Evolutionary conservation across 306 rosid species (phyloP).

Genomic region (Begonia loranthoides): DNA sequence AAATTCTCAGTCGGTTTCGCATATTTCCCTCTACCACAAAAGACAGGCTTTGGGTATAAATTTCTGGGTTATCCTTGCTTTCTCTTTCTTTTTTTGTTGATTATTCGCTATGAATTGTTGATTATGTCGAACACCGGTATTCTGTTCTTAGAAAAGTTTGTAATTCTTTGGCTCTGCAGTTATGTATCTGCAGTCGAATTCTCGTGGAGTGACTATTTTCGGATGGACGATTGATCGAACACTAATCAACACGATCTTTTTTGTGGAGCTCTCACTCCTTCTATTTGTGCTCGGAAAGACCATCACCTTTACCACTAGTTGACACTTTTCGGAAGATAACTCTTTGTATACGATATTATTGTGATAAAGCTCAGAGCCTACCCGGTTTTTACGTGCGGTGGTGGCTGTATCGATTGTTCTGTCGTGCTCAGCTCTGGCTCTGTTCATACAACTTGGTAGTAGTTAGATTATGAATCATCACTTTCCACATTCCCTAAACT

Average conservation of each 20-base stretch:
- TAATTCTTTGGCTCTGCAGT: constrained; percentile 16
- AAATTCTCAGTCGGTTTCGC: constrained; percentile 23
- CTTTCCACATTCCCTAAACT: too few species aligned
- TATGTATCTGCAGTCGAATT: constrained; percentile 24
- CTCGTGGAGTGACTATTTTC: constrained; percentile 21
- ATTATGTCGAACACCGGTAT: too few species aligned
- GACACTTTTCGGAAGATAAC: background rate
- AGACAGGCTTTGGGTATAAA: constrained; percentile 34
- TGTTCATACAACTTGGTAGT: too few species aligned
- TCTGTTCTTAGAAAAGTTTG: background rate
- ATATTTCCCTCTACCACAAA: constrained; percentile 22
- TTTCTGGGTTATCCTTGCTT: background rate
- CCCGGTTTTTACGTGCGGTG: too few species aligned
- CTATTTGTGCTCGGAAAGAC: constrained; percentile 40
- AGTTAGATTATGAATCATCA: too few species aligned
- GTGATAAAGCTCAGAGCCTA: too few species aligned
- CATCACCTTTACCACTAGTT: background rate
- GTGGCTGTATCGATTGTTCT: too few species aligned
- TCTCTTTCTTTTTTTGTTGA: too few species aligned
- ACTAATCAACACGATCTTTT: constrained; percentile 22
- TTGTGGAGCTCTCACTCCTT: constrained; percentile 29
- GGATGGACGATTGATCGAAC: constrained; percentile 34
- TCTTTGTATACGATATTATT: too few species aligned
- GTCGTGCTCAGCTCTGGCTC: too few species aligned
- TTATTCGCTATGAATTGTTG: background rate